Evolutionary conservation across 306 rosid genomes (phyloP), one percentile per base, ranked within the genome.

Genomic region (Prunus campanulata): DNA sequence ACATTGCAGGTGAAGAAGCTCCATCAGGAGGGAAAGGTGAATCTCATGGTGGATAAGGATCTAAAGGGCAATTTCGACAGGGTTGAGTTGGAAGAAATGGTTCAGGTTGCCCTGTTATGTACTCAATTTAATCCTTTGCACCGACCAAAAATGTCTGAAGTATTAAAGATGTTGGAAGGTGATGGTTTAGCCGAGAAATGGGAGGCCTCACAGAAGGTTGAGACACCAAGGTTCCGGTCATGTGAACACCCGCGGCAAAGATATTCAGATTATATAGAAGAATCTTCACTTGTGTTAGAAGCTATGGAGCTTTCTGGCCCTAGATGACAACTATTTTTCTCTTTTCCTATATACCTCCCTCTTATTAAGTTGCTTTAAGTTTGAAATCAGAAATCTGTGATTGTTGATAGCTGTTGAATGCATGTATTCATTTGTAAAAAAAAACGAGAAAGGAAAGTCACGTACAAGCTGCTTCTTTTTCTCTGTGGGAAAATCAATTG

Each of bases 231-330:
- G 76, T 81, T 70, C 77, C 86, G 96, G 77, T 77, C 79, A 16
- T 69, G 81, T 64, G 99, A 96, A 67, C 81, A 83, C 70, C 91
- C 89, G 0, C 93, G 93, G 35, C 96, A 85, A 79, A 84, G 92
- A 76, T 96, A 92, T 65, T 91, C 99, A 49, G 98, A 93, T 84
- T 96, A 81, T 66, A 89, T 96, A 68, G 98, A 92, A 63, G 99
- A 96, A 83, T 92, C 97, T 57, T 89, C 99, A 48, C 91, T 96
- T 51, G 91, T 96, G 64, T 70, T 91, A 32, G 99, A 96, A 84
- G 98, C 98, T 30, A 91, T 96, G 98, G 99, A 96, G 88, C 99
- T 96, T 70, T 96, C 99, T 51, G 99, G 99, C 27, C 99, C 99
- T 60, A 90, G 99, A 87, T 96, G 94, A 96, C 80, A 56, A 61